Base-by-base conservation (phyloP, 2,329 filamentous ascomycete species). In the Graphilbum ipis-grandicollis region DNA sequence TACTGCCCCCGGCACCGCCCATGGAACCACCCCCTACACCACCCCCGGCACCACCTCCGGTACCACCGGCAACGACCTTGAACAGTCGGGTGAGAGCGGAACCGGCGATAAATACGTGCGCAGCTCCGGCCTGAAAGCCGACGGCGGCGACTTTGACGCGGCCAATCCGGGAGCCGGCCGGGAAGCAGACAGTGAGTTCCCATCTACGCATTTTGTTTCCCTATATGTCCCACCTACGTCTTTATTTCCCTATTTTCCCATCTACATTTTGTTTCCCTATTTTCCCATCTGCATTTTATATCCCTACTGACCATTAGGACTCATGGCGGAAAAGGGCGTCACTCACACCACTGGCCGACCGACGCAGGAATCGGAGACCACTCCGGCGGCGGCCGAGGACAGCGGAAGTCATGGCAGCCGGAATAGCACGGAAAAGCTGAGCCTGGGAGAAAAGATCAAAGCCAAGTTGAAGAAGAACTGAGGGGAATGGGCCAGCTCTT, bases 61-160 rank as follows among this genome's bases (percentile, higher is more conserved):
- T 28, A 34, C n/a, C 34, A 19, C 30, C n/a, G 25, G 23, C 25
- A 13, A 19, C 19, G 23, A 31, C 15, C 33, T 22, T 15, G 39
- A 23, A 42, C 26, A 28, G 26, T 28, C 26, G 6, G 5, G 8
- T 13, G 26, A 13, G 5, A 13, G 14, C 5, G 66, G 63, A 1
- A 71, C 66, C 0, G 71, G 71, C 7, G 66, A 72, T 50, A 48
- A 68, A 46, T 68, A 67, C 40, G 61, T 76, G 43, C 69, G 65
- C 53, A 65, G 63, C 18, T 64, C 61, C 1, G 76, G 75, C 0
- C 51, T 79, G 21, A 55, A 59, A 25, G 71, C 73, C 14, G 75
- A 82, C 29, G 75, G 76, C 1, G 75, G 76, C 6, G 63, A 79
- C 46, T 79, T 79, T 48, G 76, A 80, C 46, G 73, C 69, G 4